Evolutionary conservation across 805 yeast species (phyloP).

Genomic region (Teunomyces tritomae): DNA sequence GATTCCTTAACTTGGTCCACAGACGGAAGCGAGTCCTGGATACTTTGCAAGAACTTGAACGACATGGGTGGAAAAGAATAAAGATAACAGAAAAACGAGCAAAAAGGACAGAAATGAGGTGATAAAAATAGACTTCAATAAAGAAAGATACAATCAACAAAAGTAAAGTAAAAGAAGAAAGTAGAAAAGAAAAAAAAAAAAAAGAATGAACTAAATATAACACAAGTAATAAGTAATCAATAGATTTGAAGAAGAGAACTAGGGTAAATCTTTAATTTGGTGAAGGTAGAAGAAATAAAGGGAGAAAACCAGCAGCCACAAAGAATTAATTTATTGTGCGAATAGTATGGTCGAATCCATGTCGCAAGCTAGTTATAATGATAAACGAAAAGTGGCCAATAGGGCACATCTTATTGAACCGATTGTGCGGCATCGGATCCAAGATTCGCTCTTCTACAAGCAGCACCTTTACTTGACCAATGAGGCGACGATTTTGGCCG

Average conservation of each 20-base stretch:
- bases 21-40: constrained; percentile 42
- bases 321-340: too few species aligned
- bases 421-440: constrained; percentile 40
- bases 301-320: not conserved
- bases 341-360: not conserved
- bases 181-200: too few species aligned
- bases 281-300: not conserved
- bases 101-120: not conserved
- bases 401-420: constrained; percentile 39
- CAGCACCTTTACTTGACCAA: constrained; percentile 40
- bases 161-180: too few species aligned
- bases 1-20: constrained; percentile 38
- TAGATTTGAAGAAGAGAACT: too few species aligned
- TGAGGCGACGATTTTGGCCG: constrained; percentile 37
- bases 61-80: constrained; percentile 24
- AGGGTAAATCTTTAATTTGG: not conserved
- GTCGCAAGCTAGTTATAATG: constrained; percentile 23
- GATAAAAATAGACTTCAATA: not conserved
- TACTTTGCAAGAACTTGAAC: constrained; percentile 36
- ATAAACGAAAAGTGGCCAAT: constrained; percentile 26
- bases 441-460: constrained; percentile 43
- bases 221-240: too few species aligned
- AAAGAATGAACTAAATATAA: too few species aligned
- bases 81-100: not conserved
- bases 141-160: not conserved